Conservation (phyloP, 139 green algal species). For the Microglena sp. region DNA sequence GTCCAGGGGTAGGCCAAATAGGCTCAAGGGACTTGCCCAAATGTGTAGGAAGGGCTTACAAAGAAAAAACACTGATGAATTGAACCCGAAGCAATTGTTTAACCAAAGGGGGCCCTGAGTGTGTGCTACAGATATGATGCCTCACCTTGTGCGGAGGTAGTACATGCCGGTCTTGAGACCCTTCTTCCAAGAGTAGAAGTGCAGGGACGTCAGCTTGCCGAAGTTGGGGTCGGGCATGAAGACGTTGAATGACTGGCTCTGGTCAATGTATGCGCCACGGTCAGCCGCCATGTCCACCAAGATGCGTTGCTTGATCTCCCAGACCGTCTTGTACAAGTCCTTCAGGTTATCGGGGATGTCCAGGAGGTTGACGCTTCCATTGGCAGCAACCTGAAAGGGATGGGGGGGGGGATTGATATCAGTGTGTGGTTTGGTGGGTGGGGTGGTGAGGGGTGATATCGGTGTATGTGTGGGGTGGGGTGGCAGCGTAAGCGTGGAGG, state of each 20-base stretch:
- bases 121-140: no score
- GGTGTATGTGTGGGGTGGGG: no score
- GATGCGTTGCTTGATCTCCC: conserved; percentile 95
- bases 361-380: conserved; percentile 46
- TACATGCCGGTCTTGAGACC: conserved; percentile 98
- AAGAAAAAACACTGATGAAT: no score
- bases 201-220: conserved; percentile 96
- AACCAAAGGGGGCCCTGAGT: no score
- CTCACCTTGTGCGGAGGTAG: conserved; percentile 82
- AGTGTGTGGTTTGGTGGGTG: neutral
- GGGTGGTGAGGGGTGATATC: no score
- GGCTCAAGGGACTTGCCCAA: no score
- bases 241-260: conserved; percentile 92
- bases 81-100: no score
- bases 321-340: conserved; percentile 97
- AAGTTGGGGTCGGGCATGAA: conserved; percentile 98
- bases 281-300: conserved; percentile 99
- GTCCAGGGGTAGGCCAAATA: no score
- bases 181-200: conserved; percentile 97
- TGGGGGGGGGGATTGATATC: no score
- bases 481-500: no score
- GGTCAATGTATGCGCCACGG: conserved; percentile 95
- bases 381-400: conserved; percentile 31
- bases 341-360: conserved; percentile 87
- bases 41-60: no score